A percentile compares a stretch with the other conserved stretches of the same genome.
Conservation (phyloP, 2,329 filamentous ascomycete species). For the Tolypocladium ovalisporum region DNA sequence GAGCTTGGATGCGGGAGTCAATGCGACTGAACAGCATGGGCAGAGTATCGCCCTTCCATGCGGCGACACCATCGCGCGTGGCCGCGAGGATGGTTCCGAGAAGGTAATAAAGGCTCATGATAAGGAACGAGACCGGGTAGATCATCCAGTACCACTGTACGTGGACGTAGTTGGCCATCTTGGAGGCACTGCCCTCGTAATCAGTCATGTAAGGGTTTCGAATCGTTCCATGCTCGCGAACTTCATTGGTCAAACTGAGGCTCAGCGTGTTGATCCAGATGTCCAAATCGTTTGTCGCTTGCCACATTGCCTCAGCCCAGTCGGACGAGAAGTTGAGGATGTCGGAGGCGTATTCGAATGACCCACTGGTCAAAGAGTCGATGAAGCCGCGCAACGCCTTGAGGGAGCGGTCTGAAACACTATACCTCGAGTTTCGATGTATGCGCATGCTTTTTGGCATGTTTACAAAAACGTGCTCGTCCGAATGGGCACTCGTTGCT, state of each 20-base stretch:
- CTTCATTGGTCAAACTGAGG: conserved; percentile 23
- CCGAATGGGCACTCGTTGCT: conserved; percentile 12
- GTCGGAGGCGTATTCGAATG: conserved; percentile 15
- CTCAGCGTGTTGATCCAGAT: conserved; percentile 22
- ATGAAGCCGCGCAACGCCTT: conserved; percentile 19
- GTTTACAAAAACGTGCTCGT: conserved; percentile 21
- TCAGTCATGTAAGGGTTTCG: conserved; percentile 3
- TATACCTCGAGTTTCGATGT: conserved; percentile 14
- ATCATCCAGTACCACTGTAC: conserved; percentile 26
- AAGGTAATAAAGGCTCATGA: conserved; percentile 23
- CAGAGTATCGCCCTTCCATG: conserved; percentile 26
- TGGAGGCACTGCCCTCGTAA: conserved; percentile 17
- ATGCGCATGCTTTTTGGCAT: conserved; percentile 17
- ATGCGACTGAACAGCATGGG: conserved; percentile 28
- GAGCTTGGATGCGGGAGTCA: conserved; percentile 18
- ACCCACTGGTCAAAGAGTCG: conserved; percentile 18
- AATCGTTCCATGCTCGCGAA: conserved; percentile 19
- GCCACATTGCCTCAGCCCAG: conserved; percentile 25
- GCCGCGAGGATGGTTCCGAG: conserved; percentile 22
- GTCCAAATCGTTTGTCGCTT: conserved; percentile 16
- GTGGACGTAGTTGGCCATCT: conserved; percentile 18
- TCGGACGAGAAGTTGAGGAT: conserved; percentile 23
- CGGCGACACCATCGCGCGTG: conserved; percentile 21
- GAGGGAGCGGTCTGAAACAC: conserved; percentile 20
- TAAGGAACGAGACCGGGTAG: conserved; percentile 22